Evolutionary conservation across 176 grass and related monocot species (phyloP).

Genomic region (Poa annua): DNA sequence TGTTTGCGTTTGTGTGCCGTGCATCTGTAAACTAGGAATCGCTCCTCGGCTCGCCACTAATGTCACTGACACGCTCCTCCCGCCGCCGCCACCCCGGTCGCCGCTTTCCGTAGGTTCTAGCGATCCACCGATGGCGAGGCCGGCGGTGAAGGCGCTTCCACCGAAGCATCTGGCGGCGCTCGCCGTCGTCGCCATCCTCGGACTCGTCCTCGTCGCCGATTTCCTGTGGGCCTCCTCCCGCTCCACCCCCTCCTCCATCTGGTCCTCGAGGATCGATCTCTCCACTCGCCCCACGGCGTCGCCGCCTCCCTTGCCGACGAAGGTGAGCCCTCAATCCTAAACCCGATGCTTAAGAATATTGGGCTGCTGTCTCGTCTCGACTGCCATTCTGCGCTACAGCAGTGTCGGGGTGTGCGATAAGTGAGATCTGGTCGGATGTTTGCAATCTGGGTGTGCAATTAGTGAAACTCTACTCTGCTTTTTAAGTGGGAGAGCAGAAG

Average conservation of each 20-base stretch:
- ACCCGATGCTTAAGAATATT: not conserved
- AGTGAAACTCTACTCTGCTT: not conserved
- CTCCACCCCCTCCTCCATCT: conserved; percentile 31
- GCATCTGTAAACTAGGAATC: too few relatives aligned
- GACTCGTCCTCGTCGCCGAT: conserved; percentile 72
- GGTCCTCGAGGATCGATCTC: conserved; percentile 59
- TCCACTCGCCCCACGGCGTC: conserved; percentile 10
- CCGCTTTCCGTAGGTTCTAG: conserved; percentile 14
- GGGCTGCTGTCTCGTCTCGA: not conserved
- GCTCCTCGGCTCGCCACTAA: conserved; percentile 1
- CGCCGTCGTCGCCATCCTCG: conserved; percentile 60
- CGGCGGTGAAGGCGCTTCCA: conserved; percentile 43
- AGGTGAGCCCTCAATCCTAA: conserved; percentile 43
- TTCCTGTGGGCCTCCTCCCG: conserved; percentile 74
- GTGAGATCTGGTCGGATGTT: conserved; percentile 37
- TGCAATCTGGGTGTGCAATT: not conserved
- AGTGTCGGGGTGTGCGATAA: not conserved
- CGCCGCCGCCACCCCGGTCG: conserved; percentile 21
- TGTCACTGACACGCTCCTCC: conserved; percentile 47
- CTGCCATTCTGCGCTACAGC: not conserved
- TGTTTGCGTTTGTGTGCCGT: too few relatives aligned
- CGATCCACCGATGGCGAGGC: conserved; percentile 59
- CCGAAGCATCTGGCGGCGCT: conserved; percentile 62
- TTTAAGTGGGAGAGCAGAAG: not conserved
- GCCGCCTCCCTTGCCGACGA: conserved; percentile 9